Percentiles rank a stretch among this genome's conserved stretches.
Evolutionary conservation across 805 yeast genomes (phyloP).

Genomic region (Hanseniaspora hatyaiensis): DNA sequence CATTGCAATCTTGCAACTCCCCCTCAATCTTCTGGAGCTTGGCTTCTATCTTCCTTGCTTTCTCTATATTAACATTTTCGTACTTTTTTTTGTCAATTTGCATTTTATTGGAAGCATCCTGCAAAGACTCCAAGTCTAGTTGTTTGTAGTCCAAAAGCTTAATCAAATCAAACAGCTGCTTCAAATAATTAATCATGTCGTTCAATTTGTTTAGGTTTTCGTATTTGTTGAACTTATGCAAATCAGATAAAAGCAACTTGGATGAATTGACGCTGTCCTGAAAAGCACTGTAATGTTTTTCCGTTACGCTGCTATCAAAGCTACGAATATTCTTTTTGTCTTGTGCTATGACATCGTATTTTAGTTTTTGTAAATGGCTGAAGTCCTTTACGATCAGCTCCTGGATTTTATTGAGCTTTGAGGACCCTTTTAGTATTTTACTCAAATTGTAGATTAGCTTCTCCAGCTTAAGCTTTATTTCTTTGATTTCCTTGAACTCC

Average conservation of each 20-base stretch:
- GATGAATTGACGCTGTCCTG: constrained; percentile 6
- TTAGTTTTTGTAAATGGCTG: constrained; percentile 4
- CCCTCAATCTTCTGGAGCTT: neutral
- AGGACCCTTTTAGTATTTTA: constrained; percentile 8
- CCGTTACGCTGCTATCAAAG: constrained; percentile 5
- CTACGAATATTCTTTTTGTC: neutral
- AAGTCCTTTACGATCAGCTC: constrained; percentile 12
- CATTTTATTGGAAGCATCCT: constrained; percentile 5
- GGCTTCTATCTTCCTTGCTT: constrained; percentile 1
- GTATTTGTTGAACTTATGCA: constrained; percentile 10
- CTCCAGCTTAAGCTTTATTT: constrained; percentile 11
- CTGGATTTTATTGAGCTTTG: constrained; percentile 10
- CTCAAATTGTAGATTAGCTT: constrained; percentile 13
- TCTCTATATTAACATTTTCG: constrained; percentile 10
- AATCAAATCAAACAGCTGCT: constrained; percentile 14
- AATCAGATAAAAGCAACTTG: constrained; percentile 8
- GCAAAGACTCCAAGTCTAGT: constrained; percentile 14
- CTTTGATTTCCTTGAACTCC: constrained; percentile 13
- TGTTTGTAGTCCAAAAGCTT: constrained; percentile 14
- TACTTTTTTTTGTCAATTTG: constrained; percentile 9
- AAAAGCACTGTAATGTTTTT: constrained; percentile 2
- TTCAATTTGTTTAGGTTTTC: constrained; percentile 11
- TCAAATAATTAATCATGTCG: constrained; percentile 9
- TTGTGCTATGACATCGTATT: constrained; percentile 7
- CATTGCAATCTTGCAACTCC: constrained; percentile 12